Evolutionary conservation across 129 eudicot species (phyloP).

Genomic region (Flaveria brownii): DNA sequence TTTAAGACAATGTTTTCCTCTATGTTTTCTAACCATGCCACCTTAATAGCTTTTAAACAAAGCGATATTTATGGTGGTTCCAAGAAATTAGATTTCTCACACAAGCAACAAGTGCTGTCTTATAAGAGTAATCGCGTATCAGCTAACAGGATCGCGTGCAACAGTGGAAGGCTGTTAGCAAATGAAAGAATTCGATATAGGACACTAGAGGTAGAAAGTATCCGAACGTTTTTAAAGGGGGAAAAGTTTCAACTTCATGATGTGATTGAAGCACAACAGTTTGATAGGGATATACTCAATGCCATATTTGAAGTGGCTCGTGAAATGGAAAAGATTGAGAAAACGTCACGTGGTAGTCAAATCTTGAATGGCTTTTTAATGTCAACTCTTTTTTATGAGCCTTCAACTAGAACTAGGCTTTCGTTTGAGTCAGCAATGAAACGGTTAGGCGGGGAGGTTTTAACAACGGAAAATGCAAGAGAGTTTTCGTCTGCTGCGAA

Average conservation of each 20-base stretch:
- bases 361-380: constrained; percentile 77
- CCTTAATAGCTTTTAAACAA: constrained; percentile 25
- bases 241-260: constrained; percentile 75
- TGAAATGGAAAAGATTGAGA: constrained; percentile 92
- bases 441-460: constrained; percentile 92
- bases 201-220: constrained; percentile 45
- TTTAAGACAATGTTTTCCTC: constrained; percentile 44
- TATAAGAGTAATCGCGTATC: constrained; percentile 30
- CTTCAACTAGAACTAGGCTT: constrained; percentile 97
- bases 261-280: constrained; percentile 89
- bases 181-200: constrained; percentile 45
- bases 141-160: constrained; percentile 16
- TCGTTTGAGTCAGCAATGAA: constrained; percentile 99
- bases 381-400: constrained; percentile 97
- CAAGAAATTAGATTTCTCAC: constrained; percentile 17
- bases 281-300: constrained; percentile 75
- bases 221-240: constrained; percentile 41
- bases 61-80: background rate
- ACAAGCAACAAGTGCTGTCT: constrained; percentile 22
- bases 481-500: constrained; percentile 98
- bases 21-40: constrained; percentile 45
- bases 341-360: constrained; percentile 75
- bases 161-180: constrained; percentile 9
- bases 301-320: constrained; percentile 89
- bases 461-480: constrained; percentile 94